Base-by-base conservation (phyloP, 2,329 filamentous ascomycete species). In the Acephala macrosclerotiorum region DNA sequence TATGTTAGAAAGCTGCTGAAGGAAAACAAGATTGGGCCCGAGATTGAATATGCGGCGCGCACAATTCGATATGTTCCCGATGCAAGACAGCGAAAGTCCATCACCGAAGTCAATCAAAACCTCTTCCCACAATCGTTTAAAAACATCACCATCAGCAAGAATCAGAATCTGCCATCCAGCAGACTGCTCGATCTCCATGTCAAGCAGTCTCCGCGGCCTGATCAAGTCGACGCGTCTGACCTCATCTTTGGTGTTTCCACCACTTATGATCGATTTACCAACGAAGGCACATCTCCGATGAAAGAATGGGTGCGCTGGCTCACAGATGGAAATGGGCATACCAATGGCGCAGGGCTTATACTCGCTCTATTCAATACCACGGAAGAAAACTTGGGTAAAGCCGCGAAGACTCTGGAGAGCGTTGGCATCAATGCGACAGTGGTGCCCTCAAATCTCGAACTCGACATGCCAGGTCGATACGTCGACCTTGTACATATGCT, bases 201-300 rank as follows among this genome's bases (percentile, higher is more conserved):
- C 26, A 72, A 73, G 56, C 67, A 70, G 47, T 87, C 85, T 0
- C 80, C 81, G 2, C 81, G 80, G 61, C 85, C 85, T 5, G 76
- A 79, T 14, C 81, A 81, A 2, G 84, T 83, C 66, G 85, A 88
- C 68, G 80, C 84, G 12, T 84, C 84, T 49, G 83, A 85, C 69
- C 84, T 87, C 73, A 83, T 87, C 75, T 88, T 88, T 66, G 85
- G 85, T 53, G 84, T 87, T 3, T 87, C 85, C 0, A 88, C 86
- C 5, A 87, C 85, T 0, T 87, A 84, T 76, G 79, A 83, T 70
- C 80, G 85, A 51, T 86, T 88, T 74, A 83, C 78, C 74, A 81
- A 84, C 65, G 76, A 80, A 1, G 78, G 79, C 60, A 85, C 82
- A 1, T 84, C 80, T 56, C 83, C 85, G 0, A 80, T 87, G 53